Conservation (phyloP, 2,329 filamentous ascomycete genomes). For the Colletotrichum tofieldiae region DNA sequence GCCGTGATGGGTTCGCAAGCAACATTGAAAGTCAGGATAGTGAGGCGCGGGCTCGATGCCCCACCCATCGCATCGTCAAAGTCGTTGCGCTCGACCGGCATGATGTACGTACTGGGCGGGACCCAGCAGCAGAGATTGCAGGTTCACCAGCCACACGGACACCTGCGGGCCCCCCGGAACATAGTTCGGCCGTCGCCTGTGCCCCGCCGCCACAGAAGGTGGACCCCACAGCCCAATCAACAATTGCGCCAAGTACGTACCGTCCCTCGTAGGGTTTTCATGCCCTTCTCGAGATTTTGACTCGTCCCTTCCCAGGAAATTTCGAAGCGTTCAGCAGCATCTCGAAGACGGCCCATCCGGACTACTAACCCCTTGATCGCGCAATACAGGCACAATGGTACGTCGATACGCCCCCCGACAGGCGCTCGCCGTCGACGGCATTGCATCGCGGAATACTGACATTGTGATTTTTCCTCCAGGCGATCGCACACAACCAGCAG, state of each 20-base stretch:
- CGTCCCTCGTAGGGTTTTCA: conserved; percentile 58
- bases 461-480: conserved; percentile 51
- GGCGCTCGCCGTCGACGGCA: conserved; percentile 21
- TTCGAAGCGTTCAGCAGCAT: conserved; percentile 41
- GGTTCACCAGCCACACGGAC: background rate
- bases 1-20: background rate
- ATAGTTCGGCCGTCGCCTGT: conserved; percentile 40
- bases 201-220: background rate
- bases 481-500: conserved; percentile 99
- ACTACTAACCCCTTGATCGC: conserved; percentile 61
- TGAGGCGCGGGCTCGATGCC: background rate
- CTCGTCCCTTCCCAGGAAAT: conserved; percentile 52
- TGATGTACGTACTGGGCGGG: background rate
- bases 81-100: background rate
- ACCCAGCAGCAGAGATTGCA: background rate
- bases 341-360: conserved; percentile 41
- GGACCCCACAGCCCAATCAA: conserved; percentile 13
- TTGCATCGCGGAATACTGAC: conserved; percentile 28
- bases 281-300: conserved; percentile 60
- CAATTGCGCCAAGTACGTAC: conserved; percentile 36
- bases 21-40: background rate
- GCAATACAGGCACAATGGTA: conserved; percentile 67
- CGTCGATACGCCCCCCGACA: conserved; percentile 44
- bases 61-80: no score
- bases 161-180: background rate